These are phyloP conservation scores for Linnemannia hyalina DNA, from an alignment of 192 early-diverging fungal species.

Conservation along the genomic window DNA sequence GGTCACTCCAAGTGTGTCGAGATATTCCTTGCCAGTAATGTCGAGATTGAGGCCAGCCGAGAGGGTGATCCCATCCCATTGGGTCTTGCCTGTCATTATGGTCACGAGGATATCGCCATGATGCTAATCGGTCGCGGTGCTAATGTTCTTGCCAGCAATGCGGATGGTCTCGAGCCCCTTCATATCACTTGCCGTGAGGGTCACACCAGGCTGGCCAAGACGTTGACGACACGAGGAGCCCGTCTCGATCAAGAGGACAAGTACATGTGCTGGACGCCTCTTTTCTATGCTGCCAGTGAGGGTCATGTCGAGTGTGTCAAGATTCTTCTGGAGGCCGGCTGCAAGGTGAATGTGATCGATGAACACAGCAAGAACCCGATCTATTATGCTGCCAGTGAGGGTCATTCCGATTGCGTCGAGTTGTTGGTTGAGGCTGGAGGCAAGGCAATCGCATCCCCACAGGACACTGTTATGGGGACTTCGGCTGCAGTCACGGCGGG, in stretches of 20 bases:
- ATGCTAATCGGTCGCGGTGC: constrained; percentile 84
- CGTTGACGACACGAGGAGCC: constrained; percentile 78
- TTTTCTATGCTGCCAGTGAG: constrained; percentile 95
- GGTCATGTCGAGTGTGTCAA: constrained; percentile 87
- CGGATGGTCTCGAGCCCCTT: constrained; percentile 88
- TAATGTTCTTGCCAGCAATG: constrained; percentile 73
- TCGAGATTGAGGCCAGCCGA: constrained; percentile 70
- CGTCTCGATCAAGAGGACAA: constrained; percentile 86
- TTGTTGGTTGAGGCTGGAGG: constrained; percentile 78
- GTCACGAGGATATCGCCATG: constrained; percentile 87
- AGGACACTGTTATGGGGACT: constrained; percentile 31
- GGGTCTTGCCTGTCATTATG: constrained; percentile 91
- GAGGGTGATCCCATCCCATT: constrained; percentile 79
- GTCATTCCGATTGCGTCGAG: constrained; percentile 84
- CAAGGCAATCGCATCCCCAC: constrained; percentile 26
- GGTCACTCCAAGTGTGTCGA: constrained; percentile 83
- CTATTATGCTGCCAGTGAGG: constrained; percentile 95
- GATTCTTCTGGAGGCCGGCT: constrained; percentile 85
- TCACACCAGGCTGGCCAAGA: constrained; percentile 74
- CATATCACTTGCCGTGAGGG: constrained; percentile 93
- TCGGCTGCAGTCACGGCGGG: not conserved
- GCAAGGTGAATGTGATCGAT: constrained; percentile 79
- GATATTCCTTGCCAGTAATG: constrained; percentile 77
- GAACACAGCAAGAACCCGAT: constrained; percentile 85
- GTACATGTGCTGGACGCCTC: constrained; percentile 95